phyloP scores from a whole-genome alignment of 1,284 basidiomycete genomes.

The Naganishia albida region DNA sequence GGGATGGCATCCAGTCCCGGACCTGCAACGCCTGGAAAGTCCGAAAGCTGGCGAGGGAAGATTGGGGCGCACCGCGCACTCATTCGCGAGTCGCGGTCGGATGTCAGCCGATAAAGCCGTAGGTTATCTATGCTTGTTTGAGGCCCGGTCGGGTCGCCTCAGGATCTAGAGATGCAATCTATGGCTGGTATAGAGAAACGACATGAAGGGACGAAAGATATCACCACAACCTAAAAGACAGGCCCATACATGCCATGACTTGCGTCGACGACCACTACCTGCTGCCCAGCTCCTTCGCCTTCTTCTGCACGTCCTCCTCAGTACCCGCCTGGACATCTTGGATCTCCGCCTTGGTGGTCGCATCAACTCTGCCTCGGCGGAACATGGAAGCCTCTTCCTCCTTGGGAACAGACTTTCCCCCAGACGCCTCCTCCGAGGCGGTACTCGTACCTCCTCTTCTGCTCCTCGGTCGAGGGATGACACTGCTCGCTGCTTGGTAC shows the following conservation, averaged over 20 bases:
- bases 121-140: too few species aligned
- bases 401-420: neutral
- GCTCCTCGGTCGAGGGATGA: conserved; percentile 25
- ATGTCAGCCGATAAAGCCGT: too few species aligned
- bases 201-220: too few species aligned
- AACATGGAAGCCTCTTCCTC: neutral
- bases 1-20: neutral
- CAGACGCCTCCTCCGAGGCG: neutral
- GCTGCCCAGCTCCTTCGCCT: conserved; percentile 18
- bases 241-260: too few species aligned
- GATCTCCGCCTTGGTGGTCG: conserved; percentile 20
- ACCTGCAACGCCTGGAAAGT: conserved; percentile 5
- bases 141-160: too few species aligned
- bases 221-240: too few species aligned
- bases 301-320: conserved; percentile 20
- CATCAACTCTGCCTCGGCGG: conserved; percentile 22
- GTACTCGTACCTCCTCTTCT: conserved; percentile 7
- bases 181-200: too few species aligned
- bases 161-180: too few species aligned
- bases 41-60: conserved; percentile 6
- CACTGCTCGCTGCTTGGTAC: conserved; percentile 14
- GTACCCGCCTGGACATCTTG: conserved; percentile 27
- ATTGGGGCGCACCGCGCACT: conserved; percentile 6
- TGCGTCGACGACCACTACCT: conserved; percentile 6
- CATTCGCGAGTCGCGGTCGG: neutral